Percentiles rank a stretch among this genome's conserved stretches.
Evolutionary conservation across 768 basidiomycete species (phyloP).

Genomic region (Termitomyces sp.): DNA sequence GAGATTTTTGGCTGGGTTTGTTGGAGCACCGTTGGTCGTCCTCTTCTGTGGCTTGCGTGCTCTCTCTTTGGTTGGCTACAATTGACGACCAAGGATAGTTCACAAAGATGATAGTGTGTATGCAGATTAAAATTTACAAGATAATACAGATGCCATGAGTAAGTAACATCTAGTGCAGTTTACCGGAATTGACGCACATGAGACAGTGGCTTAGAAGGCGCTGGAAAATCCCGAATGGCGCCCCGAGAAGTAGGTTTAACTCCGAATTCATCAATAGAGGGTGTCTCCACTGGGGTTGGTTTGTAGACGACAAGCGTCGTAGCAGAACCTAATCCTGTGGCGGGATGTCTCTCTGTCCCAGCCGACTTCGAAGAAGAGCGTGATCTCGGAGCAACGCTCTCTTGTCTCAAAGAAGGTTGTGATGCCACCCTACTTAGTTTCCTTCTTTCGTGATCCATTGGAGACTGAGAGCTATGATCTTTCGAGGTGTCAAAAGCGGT

Average conservation of each 20-base stretch:
- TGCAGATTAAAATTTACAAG: conserved; percentile 17
- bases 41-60: conserved; percentile 56
- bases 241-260: conserved; percentile 24
- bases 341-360: conserved; percentile 14
- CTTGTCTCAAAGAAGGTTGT: conserved; percentile 8
- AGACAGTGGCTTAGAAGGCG: conserved; percentile 58
- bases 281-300: conserved; percentile 39
- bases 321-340: conserved; percentile 59
- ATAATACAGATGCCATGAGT: conserved; percentile 21
- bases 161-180: conserved; percentile 42
- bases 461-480: conserved; percentile 16
- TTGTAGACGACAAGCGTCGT: conserved; percentile 68
- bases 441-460: background rate
- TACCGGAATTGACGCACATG: conserved; percentile 85
- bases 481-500: conserved; percentile 25
- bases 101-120: conserved; percentile 13
- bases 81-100: conserved; percentile 9
- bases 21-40: background rate
- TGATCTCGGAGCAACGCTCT: conserved; percentile 3
- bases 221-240: conserved; percentile 28
- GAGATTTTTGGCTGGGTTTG: background rate
- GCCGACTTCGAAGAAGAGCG: conserved; percentile 1
- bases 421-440: conserved; percentile 22
- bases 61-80: conserved; percentile 71
- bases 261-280: conserved; percentile 43